These are phyloP conservation scores for Arthrobotrys megalospora DNA, from an alignment of 2,329 filamentous ascomycete genomes.

Conservation along the genomic window DNA sequence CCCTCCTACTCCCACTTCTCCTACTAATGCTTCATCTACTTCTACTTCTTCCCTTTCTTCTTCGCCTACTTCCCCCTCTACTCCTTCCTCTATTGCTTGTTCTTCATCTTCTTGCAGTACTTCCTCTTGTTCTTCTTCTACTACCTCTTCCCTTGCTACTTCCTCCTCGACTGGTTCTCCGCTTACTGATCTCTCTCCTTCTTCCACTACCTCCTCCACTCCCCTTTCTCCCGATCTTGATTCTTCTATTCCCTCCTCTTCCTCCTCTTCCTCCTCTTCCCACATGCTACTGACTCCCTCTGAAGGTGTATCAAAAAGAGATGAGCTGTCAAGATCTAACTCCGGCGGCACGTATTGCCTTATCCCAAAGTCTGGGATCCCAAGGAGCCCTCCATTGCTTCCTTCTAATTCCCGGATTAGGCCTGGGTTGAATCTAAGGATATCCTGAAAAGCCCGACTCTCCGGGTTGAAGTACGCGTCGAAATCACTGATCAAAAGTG, in stretches of 20 bases:
- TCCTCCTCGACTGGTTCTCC: too few relatives aligned
- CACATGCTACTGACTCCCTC: not conserved
- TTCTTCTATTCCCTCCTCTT: not conserved
- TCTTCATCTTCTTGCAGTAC: too few relatives aligned
- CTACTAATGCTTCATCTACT: not conserved
- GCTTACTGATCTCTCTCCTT: too few relatives aligned
- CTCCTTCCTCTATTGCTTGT: not conserved
- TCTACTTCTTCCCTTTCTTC: not conserved
- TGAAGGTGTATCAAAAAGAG: not conserved
- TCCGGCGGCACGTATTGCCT: not conserved
- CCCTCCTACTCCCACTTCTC: not conserved
- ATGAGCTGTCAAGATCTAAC: not conserved
- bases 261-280: not conserved
- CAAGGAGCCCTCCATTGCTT: not conserved
- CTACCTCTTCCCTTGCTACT: not conserved
- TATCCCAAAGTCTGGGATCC: slow-evolving; percentile 3
- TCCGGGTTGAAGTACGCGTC: slow-evolving; percentile 12
- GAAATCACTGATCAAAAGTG: slow-evolving; percentile 4
- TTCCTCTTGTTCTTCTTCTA: too few relatives aligned
- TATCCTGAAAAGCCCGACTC: slow-evolving; percentile 12
- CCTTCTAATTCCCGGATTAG: slow-evolving; percentile 11
- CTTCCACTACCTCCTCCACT: too few relatives aligned
- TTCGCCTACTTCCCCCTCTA: not conserved
- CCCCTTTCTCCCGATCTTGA: too few relatives aligned
- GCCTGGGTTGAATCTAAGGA: slow-evolving; percentile 16